Base-by-base conservation (phyloP, 2,329 filamentous ascomycete genomes). In the Clarireedia paspali region DNA sequence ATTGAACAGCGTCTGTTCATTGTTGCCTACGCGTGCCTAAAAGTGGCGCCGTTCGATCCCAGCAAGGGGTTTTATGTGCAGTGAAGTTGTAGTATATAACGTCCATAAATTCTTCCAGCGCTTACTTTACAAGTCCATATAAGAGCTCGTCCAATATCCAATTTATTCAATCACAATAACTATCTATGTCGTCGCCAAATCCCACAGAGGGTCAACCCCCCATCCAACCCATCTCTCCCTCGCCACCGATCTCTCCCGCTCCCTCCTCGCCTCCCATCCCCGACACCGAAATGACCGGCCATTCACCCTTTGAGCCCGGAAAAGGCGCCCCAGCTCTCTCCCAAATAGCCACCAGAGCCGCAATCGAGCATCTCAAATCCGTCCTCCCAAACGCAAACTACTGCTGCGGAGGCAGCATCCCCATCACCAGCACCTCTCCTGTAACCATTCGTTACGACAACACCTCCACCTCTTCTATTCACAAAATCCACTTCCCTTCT, bases 401-500 rank as follows among this genome's bases (percentile, higher is more conserved):
- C 40, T 63, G 62, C 20, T 59, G 56, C 39, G 62, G 60, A 23
- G 60, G 62, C 14, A 58, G 26, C n/a, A 53, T 60, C 17, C 59
- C 59, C 2, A 55, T 61, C 36, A 51, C 45, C 39, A 10, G 44
- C 45, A 6, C 26, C 1, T 48, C 24, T 6, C 58, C 62, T 39
- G 39, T 62, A 5, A 53, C 38, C 2, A 20, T 63, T 7, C 55
- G 62, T 3, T 63, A 58, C 23, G 62, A 63, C 24, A 60, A 61
- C 27, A 23, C 50, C 48, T 50, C 50, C 27, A 53, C 50, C 0
- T n/a, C 14, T 6, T 5, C 14, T 10, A 39, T 50, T 3, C 39
- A 20, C 4, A 60, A 57, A 40, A 49, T 62, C 24, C 44, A 44
- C 15, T 57, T 62, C 20, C 60, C 58, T 9, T 38, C 55, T 2